Evolutionary conservation across 352 stramenopile genomes (phyloP), one percentile per base, ranked within the genome.

Genomic region (Phytophthora sojae): DNA sequence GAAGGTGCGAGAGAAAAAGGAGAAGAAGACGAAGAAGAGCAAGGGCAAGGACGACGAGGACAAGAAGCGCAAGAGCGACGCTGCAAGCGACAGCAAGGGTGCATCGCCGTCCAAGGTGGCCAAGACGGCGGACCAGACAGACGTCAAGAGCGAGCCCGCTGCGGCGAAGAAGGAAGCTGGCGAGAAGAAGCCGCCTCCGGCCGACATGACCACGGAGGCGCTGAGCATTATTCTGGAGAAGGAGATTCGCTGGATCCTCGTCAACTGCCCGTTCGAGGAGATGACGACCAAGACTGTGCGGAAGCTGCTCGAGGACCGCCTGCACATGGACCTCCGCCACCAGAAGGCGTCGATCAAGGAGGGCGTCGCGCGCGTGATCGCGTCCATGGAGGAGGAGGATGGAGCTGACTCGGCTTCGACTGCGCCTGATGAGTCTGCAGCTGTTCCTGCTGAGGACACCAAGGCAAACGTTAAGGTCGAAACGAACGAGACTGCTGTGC

Each of bases 261-360:
- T 81, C 3, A 94, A 94, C 51, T 92, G 81, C 53, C 79, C 85
- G 37, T 92, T 94, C 57, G 87, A 96, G 29, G 85, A 93, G 56
- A 91, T 96, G 79, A 96, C 89, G 4, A 96, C 89, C 6, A 91
- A 92, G 61, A 96, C 78, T 8, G 81, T 96, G 52, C 75, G 89
- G 35, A 92, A 93, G 58, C 45, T 92, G 63, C 74, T 96, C 0
- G 84, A 94, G 54, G 75, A 91, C 50, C 84, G 85, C 6, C 71
- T 96, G 2, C 69, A 85, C 0, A 88, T 92, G 68, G 85, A 95
- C 51, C 69, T 96, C 52, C 85, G 82, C 42, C 76, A 90, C 55
- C 85, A 95, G 61, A 94, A 94, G 61, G 73, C 81, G 7, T 81
- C 78, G 9, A 96, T 96, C 44, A 92, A 92, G 64, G 80, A 88